phyloP scores from a whole-genome alignment of 768 basidiomycete genomes.

The Leccinum aurantiacum region DNA sequence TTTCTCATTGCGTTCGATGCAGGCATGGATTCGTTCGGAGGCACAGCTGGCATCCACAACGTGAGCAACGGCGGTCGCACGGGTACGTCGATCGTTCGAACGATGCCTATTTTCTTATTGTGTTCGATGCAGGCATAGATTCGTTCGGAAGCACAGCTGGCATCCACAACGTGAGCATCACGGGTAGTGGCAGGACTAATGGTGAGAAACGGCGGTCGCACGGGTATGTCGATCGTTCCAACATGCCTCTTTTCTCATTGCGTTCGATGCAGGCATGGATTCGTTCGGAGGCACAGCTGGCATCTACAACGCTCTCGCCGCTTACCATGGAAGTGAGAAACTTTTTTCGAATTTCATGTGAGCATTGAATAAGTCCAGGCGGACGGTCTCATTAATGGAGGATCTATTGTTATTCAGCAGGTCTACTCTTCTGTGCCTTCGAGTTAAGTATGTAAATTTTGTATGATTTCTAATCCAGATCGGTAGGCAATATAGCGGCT shows the following conservation, averaged over 20 bases:
- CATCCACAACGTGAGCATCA: conserved; percentile 56
- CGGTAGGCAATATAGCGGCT: neutral
- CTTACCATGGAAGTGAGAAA: no score
- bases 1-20: no score
- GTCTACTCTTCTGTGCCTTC: no score
- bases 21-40: no score
- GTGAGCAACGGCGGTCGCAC: no score
- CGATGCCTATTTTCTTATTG: neutral
- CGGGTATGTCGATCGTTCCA: conserved; percentile 23
- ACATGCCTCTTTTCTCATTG: conserved; percentile 41
- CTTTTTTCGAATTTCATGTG: conserved; percentile 33
- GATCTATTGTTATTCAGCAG: conserved; percentile 33
- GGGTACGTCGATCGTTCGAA: no score
- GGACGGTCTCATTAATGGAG: conserved; percentile 50
- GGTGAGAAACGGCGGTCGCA: conserved; percentile 32
- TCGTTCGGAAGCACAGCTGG: conserved; percentile 53
- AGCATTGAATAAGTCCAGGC: conserved; percentile 55
- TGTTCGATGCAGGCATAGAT: conserved; percentile 47
- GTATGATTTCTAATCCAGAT: no score
- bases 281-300: no score
- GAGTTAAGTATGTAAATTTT: no score
- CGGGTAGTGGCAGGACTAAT: conserved; percentile 25
- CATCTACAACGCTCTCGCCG: no score
- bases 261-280: no score
- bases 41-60: no score